Percentiles rank a stretch among this genome's conserved stretches.
Evolutionary conservation across 225 moss, liverwort and hornwort species (phyloP).

Genomic region (Marchantia polymorpha): DNA sequence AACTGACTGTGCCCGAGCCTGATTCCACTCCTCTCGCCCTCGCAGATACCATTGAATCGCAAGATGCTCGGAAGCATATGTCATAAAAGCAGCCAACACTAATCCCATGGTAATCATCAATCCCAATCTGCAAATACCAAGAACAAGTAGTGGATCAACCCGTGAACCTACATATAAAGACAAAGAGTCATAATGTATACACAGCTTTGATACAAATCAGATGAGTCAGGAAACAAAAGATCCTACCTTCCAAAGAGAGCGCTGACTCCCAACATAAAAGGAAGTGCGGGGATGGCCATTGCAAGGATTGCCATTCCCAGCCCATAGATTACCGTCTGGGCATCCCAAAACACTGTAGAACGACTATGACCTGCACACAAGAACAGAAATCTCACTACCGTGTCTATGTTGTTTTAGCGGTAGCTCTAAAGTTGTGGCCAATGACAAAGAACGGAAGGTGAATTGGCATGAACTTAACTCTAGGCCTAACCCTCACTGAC

Average conservation of each 20-base stretch:
- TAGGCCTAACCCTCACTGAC: no score
- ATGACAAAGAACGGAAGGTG: no score
- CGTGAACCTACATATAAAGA: no score
- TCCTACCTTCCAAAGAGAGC: slow-evolving; percentile 67
- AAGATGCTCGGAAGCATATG: slow-evolving; percentile 79
- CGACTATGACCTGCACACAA: slow-evolving; percentile 53
- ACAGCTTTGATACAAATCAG: no score
- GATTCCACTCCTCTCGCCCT: slow-evolving; percentile 72
- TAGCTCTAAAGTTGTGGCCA: no score
- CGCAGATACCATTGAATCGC: slow-evolving; percentile 80
- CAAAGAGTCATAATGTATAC: background rate
- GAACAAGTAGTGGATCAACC: background rate
- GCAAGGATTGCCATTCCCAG: slow-evolving; percentile 53
- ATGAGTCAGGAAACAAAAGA: background rate
- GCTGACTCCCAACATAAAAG: slow-evolving; percentile 55
- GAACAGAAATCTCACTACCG: background rate
- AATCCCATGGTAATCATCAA: slow-evolving; percentile 70
- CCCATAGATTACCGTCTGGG: slow-evolving; percentile 55
- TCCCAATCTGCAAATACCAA: slow-evolving; percentile 41
- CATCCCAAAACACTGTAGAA: slow-evolving; percentile 59
- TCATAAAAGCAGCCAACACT: slow-evolving; percentile 62
- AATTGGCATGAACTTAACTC: no score
- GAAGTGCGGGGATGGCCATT: slow-evolving; percentile 57
- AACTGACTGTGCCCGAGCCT: slow-evolving; percentile 16
- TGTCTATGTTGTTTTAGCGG: background rate